Percentiles rank a stretch among this genome's conserved stretches.
These are phyloP conservation scores for Fallopia convolvulus DNA, from an alignment of 148 eudicot species.

Conservation along the genomic window DNA sequence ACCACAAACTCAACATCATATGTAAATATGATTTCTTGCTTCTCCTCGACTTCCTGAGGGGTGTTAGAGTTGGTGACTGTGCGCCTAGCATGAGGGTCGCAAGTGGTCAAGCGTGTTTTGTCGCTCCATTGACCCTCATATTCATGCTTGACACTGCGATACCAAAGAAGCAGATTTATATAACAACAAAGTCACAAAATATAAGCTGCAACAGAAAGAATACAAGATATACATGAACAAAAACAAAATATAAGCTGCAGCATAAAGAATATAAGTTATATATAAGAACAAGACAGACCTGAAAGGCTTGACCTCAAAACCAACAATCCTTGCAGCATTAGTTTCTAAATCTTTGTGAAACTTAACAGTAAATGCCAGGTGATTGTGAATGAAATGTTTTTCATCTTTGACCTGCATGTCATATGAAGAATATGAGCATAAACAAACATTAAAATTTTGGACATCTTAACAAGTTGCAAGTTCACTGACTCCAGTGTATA, in stretches of 20 bases:
- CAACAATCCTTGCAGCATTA: constrained; percentile 40
- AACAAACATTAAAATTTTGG: background rate
- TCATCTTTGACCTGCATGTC: constrained; percentile 33
- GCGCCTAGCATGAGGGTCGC: constrained; percentile 43
- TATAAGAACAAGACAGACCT: constrained; percentile 19
- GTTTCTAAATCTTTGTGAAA: constrained; percentile 32
- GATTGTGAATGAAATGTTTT: constrained; percentile 40
- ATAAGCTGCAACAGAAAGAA: background rate
- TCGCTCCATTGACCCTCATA: constrained; percentile 41
- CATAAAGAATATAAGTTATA: background rate
- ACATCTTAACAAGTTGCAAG: background rate
- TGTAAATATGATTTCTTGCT: constrained; percentile 39
- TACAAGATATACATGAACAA: background rate
- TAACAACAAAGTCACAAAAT: background rate
- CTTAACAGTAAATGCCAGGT: constrained; percentile 33
- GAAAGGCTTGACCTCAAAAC: constrained; percentile 41
- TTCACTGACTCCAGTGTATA: constrained; percentile 45
- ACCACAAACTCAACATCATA: constrained; percentile 41
- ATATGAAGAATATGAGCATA: constrained; percentile 1
- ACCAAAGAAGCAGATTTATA: background rate
- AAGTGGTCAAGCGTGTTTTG: constrained; percentile 32
- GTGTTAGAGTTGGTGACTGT: constrained; percentile 37
- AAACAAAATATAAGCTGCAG: background rate
- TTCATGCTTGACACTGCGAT: constrained; percentile 39
- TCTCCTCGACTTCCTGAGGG: constrained; percentile 42